Base-by-base conservation (phyloP, 805 yeast species). In the Candida loeiensis region DNA sequence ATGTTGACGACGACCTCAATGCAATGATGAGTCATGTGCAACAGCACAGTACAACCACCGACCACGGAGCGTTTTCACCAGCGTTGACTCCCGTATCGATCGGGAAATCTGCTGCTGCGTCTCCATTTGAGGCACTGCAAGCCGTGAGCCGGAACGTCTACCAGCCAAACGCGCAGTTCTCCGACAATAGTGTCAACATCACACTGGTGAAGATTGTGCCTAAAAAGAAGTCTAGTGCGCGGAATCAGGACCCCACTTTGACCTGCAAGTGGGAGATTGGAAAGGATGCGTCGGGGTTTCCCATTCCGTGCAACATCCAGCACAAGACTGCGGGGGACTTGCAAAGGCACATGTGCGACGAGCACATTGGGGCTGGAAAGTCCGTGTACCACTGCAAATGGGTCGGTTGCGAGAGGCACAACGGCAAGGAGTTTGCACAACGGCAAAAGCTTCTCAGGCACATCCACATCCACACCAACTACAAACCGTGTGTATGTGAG, bases 391-490 rank as follows among this genome's bases (percentile, higher is more conserved):
- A 60, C 11, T 93, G 99, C 56, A 53, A 61, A 29, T 93, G 99
- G 99, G 58, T 70, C 7, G 82, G 76, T 2, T 93, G 99, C 61
- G 74, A 73, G 16, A 74, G 96, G 27, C 66, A 66, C 43, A 57
- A 62, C 20, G 73, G 76, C 3, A 71, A 76, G 45, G 73, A 74
- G 2, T 93, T 91, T 55, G 61, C 75, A 7, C 98, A 91, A 58
- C 71, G 93, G 21, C 98, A 91, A 52, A 93, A 91, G 60, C 65
- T 89, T 6, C 63, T 85, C 12, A 74, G 99, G 30, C 99, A 91
- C 63, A 64, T 93, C 36, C 93, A 85, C 59, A 82, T 83, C 4
- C 99, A 93, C 59, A 87, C 98, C 0, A 80, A 82, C 43, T 80
- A 83, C 57, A 80, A 82, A 56, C 97, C 97, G 0, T 84, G 74